Evolutionary conservation across 1,139 yeast species (phyloP), one percentile per base, ranked within the genome.

Genomic region (Saccharomyces uvarum): DNA sequence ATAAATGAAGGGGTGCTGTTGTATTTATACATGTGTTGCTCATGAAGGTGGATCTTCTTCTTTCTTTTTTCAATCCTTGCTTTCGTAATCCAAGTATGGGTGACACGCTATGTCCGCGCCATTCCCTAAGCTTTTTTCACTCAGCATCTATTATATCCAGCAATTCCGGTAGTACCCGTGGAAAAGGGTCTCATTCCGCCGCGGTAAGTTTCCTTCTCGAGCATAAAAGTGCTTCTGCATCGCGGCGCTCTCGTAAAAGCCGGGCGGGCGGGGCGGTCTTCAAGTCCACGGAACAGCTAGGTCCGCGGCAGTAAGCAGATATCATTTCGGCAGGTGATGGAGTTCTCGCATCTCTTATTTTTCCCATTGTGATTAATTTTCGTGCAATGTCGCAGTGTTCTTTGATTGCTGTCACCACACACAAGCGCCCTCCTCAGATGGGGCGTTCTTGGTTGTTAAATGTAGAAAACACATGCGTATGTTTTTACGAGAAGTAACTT

Each of bases 161-260:
- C 14, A 33, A 19, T 19, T 14, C 42, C 42, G 42, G 21, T 14
- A 33, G 14, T 33, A 33, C 16, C 42, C 42, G 42, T 14, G 42
- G 42, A 33, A 33, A 33, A 33, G 42, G 42, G 42, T 33, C 42
- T 33, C 9, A 33, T 33, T 33, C 42, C 13, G 42, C 42, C 42
- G 42, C 13, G 16, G 42, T 16, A 33, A 31, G 16, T 16, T 33
- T 33, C 21, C 21, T 33, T 33, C 42, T 33, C 42, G 47, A 24
- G 27, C 49, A 24, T 14, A 32, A 33, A 33, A 33, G 42, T 14
- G 42, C 14, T 16, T 14, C 16, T 9, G 16, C 21, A 21, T 9
- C 9, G 21, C 32, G 33, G 44, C 42, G 29, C 48, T 33, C 42
- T 51, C 51, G 48, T 51, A 49, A 46, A 28, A 56, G 21, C 42